These are phyloP conservation scores for Aspergillus intermedius DNA, from an alignment of 2,329 filamentous ascomycete species.

Conservation along the genomic window DNA sequence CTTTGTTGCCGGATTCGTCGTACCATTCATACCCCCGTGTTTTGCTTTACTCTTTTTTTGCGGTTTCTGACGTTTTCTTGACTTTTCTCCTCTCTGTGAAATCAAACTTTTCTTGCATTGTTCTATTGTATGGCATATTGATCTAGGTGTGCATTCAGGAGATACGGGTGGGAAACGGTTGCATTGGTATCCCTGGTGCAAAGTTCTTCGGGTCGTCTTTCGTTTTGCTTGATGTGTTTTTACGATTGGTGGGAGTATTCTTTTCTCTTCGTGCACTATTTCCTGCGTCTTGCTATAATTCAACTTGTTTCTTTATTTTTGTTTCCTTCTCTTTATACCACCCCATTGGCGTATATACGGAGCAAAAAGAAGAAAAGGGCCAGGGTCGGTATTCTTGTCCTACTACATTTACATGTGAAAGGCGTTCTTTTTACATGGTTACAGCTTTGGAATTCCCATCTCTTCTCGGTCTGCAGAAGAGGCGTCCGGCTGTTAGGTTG, in stretches of 20 bases:
- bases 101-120: conserved; percentile 20
- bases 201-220: background rate
- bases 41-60: conserved; percentile 11
- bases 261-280: conserved; percentile 1
- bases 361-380: background rate
- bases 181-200: background rate
- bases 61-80: conserved; percentile 1
- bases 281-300: conserved; percentile 7
- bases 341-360: too few species aligned
- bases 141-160: conserved; percentile 8
- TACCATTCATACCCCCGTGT: conserved; percentile 30
- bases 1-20: conserved; percentile 15
- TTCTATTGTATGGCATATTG: conserved; percentile 23
- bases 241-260: too few species aligned
- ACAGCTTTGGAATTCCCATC: conserved; percentile 14
- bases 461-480: conserved; percentile 7
- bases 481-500: conserved; percentile 11
- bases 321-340: conserved; percentile 3
- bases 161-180: too few species aligned
- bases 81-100: conserved; percentile 6
- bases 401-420: conserved; percentile 2
- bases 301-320: conserved; percentile 2
- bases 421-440: conserved; percentile 18
- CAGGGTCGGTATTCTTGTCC: background rate
- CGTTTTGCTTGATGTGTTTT: background rate